phyloP scores from a whole-genome alignment of 208 protist species.

The Hexamita inflata region DNA sequence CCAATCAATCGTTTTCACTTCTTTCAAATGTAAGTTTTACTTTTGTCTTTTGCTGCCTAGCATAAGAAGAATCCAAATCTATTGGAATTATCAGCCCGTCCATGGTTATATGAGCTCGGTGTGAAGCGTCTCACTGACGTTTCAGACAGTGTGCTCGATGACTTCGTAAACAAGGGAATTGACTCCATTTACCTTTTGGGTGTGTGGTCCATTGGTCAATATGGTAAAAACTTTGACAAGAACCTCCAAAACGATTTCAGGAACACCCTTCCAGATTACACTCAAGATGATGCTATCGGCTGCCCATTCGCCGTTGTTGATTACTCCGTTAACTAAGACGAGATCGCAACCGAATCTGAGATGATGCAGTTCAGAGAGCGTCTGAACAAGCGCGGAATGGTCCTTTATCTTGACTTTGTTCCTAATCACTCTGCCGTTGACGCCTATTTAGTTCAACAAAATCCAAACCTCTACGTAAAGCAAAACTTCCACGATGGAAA shows the following conservation, averaged over 20 bases:
- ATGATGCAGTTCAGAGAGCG: conserved; percentile 36
- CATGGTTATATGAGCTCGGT: conserved; percentile 52
- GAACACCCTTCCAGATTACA: conserved; percentile 49
- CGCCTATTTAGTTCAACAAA: too few relatives aligned
- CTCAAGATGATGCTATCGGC: conserved; percentile 54
- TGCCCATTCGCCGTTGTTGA: conserved; percentile 54
- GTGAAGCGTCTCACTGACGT: conserved; percentile 47
- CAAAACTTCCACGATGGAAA: conserved; percentile 31
- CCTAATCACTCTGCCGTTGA: conserved; percentile 47
- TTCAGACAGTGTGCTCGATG: conserved; percentile 40
- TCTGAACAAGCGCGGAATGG: conserved; percentile 47
- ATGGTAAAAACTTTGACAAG: too few relatives aligned
- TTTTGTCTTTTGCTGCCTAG: too few relatives aligned
- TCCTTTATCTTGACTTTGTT: conserved; percentile 57
- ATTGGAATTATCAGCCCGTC: conserved; percentile 47
- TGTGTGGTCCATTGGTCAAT: conserved; percentile 54
- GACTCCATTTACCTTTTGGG: conserved; percentile 55
- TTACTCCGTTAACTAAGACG: conserved; percentile 46
- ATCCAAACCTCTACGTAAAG: background rate
- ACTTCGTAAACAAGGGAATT: conserved; percentile 37
- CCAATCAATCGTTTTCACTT: too few relatives aligned
- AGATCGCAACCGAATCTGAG: conserved; percentile 44
- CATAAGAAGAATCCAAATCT: background rate
- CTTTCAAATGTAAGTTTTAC: too few relatives aligned
- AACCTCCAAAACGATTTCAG: conserved; percentile 49